Conservation (phyloP, 202 grass and related monocot species). For the Hordeum pubiflorum region DNA sequence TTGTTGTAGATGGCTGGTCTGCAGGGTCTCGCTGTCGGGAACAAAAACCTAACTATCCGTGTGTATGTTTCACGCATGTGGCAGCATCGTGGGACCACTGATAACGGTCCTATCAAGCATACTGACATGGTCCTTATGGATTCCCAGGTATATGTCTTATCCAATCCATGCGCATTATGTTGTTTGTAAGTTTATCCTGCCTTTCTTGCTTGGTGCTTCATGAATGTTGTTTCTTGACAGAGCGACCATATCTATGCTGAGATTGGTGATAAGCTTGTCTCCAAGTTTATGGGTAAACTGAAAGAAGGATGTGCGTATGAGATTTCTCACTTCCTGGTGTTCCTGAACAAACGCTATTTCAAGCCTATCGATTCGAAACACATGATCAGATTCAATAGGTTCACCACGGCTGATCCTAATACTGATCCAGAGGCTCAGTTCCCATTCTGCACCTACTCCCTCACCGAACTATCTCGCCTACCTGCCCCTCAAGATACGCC, state of each 20-base stretch:
- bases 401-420: background rate
- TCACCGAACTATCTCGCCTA: background rate
- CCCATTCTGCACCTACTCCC: background rate
- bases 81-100: background rate
- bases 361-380: background rate
- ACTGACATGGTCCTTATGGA: background rate
- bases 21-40: no score
- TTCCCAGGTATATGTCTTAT: background rate
- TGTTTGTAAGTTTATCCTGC: accelerated
- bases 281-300: background rate
- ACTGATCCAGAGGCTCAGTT: background rate
- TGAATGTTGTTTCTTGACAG: background rate
- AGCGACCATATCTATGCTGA: background rate
- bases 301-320: background rate
- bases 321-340: background rate
- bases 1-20: no score
- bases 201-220: background rate
- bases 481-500: background rate
- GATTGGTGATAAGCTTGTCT: background rate
- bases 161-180: accelerated
- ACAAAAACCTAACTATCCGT: background rate
- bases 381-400: background rate
- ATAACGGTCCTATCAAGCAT: background rate
- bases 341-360: background rate
- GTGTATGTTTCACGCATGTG: background rate